These are phyloP conservation scores for Takashimella koratensis DNA, from an alignment of 1,284 basidiomycete species.

Conservation along the genomic window DNA sequence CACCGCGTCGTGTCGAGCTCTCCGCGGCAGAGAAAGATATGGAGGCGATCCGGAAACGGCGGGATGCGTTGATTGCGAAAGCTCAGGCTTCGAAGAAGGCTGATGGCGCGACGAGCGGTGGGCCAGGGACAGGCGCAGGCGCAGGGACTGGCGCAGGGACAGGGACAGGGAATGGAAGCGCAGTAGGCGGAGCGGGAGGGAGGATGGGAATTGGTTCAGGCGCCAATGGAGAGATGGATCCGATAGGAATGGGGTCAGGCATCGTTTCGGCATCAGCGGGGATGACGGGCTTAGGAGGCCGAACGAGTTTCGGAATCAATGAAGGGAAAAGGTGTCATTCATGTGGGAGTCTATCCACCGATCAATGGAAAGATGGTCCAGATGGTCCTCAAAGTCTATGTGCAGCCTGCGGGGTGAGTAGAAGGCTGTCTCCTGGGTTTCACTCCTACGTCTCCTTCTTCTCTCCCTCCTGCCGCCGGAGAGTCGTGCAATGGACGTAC, in stretches of 20 bases:
- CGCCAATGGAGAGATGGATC: slow-evolving; percentile 11
- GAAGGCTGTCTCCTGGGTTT: not conserved
- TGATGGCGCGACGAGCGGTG: not conserved
- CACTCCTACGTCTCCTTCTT: no score
- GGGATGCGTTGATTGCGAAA: slow-evolving; percentile 36
- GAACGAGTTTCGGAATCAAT: slow-evolving; percentile 4
- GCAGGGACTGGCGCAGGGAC: not conserved
- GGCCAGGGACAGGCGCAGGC: not conserved
- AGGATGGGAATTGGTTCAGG: slow-evolving; percentile 6
- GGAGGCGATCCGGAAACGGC: slow-evolving; percentile 36
- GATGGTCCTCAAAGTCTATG: slow-evolving; percentile 37
- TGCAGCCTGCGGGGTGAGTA: slow-evolving; percentile 33
- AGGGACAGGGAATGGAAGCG: not conserved
- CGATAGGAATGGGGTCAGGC: slow-evolving; percentile 11
- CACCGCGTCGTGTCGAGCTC: slow-evolving; percentile 15
- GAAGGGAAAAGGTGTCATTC: slow-evolving; percentile 28
- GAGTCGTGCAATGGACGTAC: no score
- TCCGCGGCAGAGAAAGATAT: slow-evolving; percentile 41
- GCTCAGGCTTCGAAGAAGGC: slow-evolving; percentile 18
- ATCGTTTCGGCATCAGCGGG: not conserved
- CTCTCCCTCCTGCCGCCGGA: no score
- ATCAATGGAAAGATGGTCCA: slow-evolving; percentile 31
- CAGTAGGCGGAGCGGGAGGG: not conserved
- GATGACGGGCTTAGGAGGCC: not conserved
- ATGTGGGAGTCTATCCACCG: slow-evolving; percentile 20